phyloP scores from a whole-genome alignment of 192 early-diverging fungal genomes.

The Coemansia sp. region DNA sequence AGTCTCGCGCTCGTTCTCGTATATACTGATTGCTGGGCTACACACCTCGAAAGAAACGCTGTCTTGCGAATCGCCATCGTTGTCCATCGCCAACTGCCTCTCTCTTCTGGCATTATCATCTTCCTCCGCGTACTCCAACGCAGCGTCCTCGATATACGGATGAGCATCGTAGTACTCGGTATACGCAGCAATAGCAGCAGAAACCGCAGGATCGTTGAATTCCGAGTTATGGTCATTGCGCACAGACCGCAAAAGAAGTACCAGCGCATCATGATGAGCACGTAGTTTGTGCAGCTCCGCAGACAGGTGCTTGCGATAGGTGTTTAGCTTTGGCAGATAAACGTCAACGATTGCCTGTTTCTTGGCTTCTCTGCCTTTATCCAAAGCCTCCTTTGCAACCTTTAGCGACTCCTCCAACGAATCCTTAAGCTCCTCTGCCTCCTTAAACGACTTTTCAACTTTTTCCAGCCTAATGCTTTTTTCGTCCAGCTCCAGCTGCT shows the following conservation, averaged over 20 bases:
- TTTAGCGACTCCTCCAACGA: conserved; percentile 32
- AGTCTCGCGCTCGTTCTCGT: conserved; percentile 28
- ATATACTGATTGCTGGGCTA: conserved; percentile 21
- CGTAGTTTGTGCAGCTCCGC: conserved; percentile 24
- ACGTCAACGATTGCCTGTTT: conserved; percentile 42
- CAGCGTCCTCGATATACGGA: conserved; percentile 40
- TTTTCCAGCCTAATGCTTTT: conserved; percentile 16
- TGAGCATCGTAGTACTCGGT: conserved; percentile 59
- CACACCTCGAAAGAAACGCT: conserved; percentile 31
- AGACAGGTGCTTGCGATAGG: conserved; percentile 28
- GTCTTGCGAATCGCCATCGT: conserved; percentile 28
- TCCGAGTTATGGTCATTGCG: conserved; percentile 72
- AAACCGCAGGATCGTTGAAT: conserved; percentile 72
- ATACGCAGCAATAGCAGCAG: conserved; percentile 61
- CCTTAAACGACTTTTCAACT: conserved; percentile 14
- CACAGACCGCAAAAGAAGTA: conserved; percentile 45
- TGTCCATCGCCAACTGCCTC: conserved; percentile 33
- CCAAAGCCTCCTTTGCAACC: neutral
- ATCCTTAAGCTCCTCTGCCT: conserved; percentile 32
- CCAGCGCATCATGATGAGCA: conserved; percentile 31
- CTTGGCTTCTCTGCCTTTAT: conserved; percentile 14
- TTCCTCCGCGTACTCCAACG: conserved; percentile 41
- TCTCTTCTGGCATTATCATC: conserved; percentile 22
- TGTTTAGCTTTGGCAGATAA: conserved; percentile 18
- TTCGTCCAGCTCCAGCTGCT: conserved; percentile 20